Base-by-base conservation (phyloP, 2,329 filamentous ascomycete genomes). In the Trichoderma arundinaceum region DNA sequence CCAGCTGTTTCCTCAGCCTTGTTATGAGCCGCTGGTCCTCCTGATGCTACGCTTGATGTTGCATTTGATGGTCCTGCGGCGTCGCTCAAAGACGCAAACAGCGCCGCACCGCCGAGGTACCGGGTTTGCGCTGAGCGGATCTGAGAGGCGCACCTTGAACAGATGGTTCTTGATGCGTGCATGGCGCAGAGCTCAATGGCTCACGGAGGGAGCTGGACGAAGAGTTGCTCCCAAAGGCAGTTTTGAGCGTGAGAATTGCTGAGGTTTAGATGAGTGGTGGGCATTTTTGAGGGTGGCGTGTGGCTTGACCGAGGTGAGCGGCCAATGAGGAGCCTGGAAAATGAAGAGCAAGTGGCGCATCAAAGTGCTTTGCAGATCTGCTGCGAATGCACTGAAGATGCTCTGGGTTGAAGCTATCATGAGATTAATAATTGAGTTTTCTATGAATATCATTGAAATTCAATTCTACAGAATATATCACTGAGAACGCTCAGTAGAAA, bases 131-230 rank as follows among this genome's bases (percentile, higher is more conserved):
- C 64, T 17, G 67, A 60, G 38, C 72, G 72, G 56, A 76, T 56
- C 39, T 73, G 73, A 19, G 72, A 71, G 51, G 73, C 72, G 68
- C 77, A 80, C 70, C 73, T 75, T 68, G 72, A 73, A 71, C 78
- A 79, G 66, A 74, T 69, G 41, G 72, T 71, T 64, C 76, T 72
- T 64, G 78, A 73, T 62, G 75, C 69, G 68, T 74, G 74, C 78
- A 79, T 79, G 57, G 62, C 62, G 66, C 62, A 49, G 52, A 65
- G 54, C 61, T 51, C 43, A 61, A 64, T 39, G 54, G 53, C 44
- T 43, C 66, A 17, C 10, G 32, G 32, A 19, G 39, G 48, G 38
- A 35, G 48, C 19, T 19, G 2, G 46, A 35, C 19, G 22, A 32
- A 38, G 44, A 15, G 59, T n/a, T 9, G 39, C 28, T 48, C n/a